Conservation (phyloP, 1,284 basidiomycete species). For the Dichomitus squalens region DNA sequence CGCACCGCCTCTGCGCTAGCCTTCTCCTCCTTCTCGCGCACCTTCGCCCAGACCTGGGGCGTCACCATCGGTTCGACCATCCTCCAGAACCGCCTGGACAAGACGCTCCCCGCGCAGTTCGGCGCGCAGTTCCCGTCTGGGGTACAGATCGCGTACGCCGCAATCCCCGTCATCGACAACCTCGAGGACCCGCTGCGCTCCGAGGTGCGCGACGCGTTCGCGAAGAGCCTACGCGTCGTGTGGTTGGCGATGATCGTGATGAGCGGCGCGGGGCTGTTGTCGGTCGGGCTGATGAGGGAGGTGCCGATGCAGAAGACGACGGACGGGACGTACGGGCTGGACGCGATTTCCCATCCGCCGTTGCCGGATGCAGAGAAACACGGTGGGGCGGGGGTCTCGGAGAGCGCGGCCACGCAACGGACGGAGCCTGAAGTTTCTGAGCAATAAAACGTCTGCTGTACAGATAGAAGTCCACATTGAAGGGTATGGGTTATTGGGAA, state of each 20-base stretch:
- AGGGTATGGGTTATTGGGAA: no score
- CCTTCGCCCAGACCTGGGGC: conserved; percentile 32
- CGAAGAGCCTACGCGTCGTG: conserved; percentile 26
- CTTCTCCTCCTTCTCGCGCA: conserved; percentile 38
- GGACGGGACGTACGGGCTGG: conserved; percentile 12
- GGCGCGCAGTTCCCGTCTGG: conserved; percentile 18
- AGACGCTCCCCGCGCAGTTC: conserved; percentile 12
- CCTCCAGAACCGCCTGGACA: conserved; percentile 21
- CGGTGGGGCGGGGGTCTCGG: background rate
- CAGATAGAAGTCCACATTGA: no score
- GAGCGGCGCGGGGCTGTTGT: conserved; percentile 23
- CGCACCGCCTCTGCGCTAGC: conserved; percentile 38
- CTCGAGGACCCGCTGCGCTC: conserved; percentile 26
- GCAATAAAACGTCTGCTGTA: no score
- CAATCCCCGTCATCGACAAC: conserved; percentile 32
- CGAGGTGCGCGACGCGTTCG: conserved; percentile 35
- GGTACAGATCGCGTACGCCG: conserved; percentile 31
- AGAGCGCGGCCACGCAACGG: background rate
- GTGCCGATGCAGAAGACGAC: conserved; percentile 15
- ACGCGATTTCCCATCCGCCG: background rate
- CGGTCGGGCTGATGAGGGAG: conserved; percentile 11
- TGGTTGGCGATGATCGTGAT: conserved; percentile 35
- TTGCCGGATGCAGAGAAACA: background rate
- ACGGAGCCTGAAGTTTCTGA: no score
- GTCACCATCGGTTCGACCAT: conserved; percentile 17